These are phyloP conservation scores for Mallotus japonicus DNA, from an alignment of 441 rosid genomes.

Conservation along the genomic window DNA sequence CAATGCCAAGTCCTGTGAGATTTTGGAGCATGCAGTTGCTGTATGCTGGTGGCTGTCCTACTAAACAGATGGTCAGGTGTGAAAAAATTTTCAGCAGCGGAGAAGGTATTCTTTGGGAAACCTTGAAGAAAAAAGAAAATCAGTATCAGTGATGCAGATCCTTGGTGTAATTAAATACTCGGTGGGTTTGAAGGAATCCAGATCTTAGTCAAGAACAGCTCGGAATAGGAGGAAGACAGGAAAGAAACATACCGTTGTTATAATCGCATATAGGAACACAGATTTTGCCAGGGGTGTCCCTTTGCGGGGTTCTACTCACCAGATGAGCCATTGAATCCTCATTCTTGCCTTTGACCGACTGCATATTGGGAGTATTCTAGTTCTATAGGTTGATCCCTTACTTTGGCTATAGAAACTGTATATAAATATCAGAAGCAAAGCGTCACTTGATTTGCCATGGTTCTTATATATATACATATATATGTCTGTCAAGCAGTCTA, in stretches of 20 bases:
- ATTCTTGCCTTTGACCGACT: constrained; percentile 32
- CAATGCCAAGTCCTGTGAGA: constrained; percentile 30
- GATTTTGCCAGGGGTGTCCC: constrained; percentile 26
- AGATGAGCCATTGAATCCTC: constrained; percentile 24
- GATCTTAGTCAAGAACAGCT: constrained; percentile 29
- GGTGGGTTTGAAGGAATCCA: constrained; percentile 35
- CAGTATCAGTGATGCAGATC: constrained; percentile 31
- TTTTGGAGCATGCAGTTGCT: constrained; percentile 43
- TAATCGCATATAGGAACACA: constrained; percentile 29
- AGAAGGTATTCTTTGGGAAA: constrained; percentile 22
- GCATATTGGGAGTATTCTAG: constrained; percentile 27
- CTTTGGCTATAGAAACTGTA: constrained; percentile 35
- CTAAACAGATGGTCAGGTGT: constrained; percentile 31
- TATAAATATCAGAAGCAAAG: constrained; percentile 29
- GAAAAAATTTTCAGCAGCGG: constrained; percentile 34
- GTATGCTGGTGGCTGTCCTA: constrained; percentile 36
- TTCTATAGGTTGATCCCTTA: constrained; percentile 25
- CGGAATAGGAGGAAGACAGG: constrained; percentile 23
- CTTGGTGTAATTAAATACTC: constrained; percentile 40
- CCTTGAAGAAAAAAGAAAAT: constrained; percentile 28
- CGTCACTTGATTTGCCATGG: constrained; percentile 20
- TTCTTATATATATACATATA: constrained; percentile 2
- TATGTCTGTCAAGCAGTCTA: constrained; percentile 26
- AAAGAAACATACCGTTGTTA: constrained; percentile 7
- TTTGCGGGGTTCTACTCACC: constrained; percentile 20